Evolutionary conservation across 2,329 filamentous ascomycete genomes (phyloP), one percentile per base, ranked within the genome.

Genomic region (Chaetothyriales sp.): DNA sequence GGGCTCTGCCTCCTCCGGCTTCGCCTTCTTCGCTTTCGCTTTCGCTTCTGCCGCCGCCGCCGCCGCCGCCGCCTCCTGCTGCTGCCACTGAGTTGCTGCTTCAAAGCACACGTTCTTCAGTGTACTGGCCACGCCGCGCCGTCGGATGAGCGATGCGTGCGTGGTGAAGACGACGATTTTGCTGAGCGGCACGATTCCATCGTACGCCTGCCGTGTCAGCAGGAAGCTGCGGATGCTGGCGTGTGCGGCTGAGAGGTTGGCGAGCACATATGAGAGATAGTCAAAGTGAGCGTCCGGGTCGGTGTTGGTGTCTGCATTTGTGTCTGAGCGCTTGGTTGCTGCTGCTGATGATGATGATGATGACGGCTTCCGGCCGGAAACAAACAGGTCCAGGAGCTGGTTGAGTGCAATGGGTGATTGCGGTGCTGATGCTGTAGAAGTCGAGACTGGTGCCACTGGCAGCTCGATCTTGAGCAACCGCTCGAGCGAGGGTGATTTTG

Each of bases 111-210:
- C 80, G 63, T 98, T 98, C 68, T 96, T 96, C 65, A 98, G 87
- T 8, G 87, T 92, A 54, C 83, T 88, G 6, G 90, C 90, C n/a
- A 95, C 89, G n/a, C 92, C 92, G 61, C 87, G 86, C 50, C 92
- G 77, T 50, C 92, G 79, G 52, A 95, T 80, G 25, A 83, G 77
- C 2, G 86, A 93, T 60, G 78, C 74, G 69, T 95, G 87, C 66
- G 94, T 87, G 1, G 92, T 96, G 66, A 96, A 96, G 53, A 96
- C 90, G 53, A 84, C 84, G 55, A 98, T 74, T 72, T 96, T 96
- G 47, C 84, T 86, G 46, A 96, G 73, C 1, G 92, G 92, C n/a
- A 95, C 80, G 12, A 95, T 79, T 1, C 72, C 73, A 64, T 95
- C 88, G 65, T 93, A 90, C 1, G 77, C 69, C 64, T 93, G 84